Evolutionary conservation across 805 yeast genomes (phyloP), one percentile per base, ranked within the genome.

Genomic region (Kuraishia floccosa): DNA sequence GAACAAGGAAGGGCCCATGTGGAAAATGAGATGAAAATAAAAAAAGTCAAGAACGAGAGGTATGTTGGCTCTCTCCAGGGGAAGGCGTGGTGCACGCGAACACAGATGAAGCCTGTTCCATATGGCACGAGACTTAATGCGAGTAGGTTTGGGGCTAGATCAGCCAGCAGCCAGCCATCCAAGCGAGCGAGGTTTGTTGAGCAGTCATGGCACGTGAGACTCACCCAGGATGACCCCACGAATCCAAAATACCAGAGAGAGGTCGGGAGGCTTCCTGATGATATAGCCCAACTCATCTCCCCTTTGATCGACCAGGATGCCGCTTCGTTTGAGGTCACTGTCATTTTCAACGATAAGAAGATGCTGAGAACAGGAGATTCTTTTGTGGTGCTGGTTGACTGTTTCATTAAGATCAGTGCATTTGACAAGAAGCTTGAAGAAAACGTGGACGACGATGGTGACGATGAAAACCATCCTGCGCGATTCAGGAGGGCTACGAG

Each of bases 201-300:
- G n/a, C n/a, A n/a, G n/a, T n/a, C n/a, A n/a, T n/a, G n/a, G n/a
- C n/a, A n/a, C 9, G 51, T 54, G 4, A 50, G 50, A 27, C 37
- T 55, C 5, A 40, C 37, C 28, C 33, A 22, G 23, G 7, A 25
- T 13, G 50, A 46, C 19, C 28, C 39, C 5, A 27, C 28, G 6
- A 38, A 39, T 15, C 29, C 32, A 9, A 22, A 26, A 7, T 32
- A 31, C n/a, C 49, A 50, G 10, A 39, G 80, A 36, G 94, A 83
- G 46, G 59, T 87, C 19, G 96, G 91, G 0, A 66, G 94, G 40
- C 47, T 83, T 1, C 76, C 83, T 0, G 86, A 78, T 39, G 80
- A 72, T 30, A 58, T 72, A 19, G 85, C 94, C 0, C 53, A 66
- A 4, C 65, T 76, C 8, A 46, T 87, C 7, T 67, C 76, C 3